Evolutionary conservation across 2,329 filamentous ascomycete species (phyloP), one percentile per base, ranked within the genome.

Genomic region (Botrytis paeoniae): DNA sequence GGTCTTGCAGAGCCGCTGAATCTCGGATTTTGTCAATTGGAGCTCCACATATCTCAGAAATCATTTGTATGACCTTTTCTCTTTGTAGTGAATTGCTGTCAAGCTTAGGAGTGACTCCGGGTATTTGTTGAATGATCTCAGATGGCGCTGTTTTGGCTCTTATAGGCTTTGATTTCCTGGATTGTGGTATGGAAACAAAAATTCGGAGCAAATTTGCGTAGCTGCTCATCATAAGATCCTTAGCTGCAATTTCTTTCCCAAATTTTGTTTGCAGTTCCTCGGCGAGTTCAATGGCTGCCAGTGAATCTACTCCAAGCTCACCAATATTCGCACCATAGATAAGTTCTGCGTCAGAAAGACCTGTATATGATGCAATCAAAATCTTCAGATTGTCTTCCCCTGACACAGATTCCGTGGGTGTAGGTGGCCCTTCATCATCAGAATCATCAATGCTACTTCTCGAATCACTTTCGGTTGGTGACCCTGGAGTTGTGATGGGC

Each of bases 231-330:
- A 64, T 64, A 16, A 64, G 41, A 45, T 64, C 62, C 16, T 64
- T 41, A 8, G 41, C 32, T 41, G 65, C 32, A 39, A 69, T 62
- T 1, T 79, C 72, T 0, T 86, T 39, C 35, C 37, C 32, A 71
- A 73, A 75, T 10, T 20, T n/a, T 20, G 69, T 57, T 45, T 75
- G 72, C 18, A 83, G 78, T 29, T 82, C 81, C 22, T 73, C 73
- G 2, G 76, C 72, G n/a, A 83, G 73, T 69, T 83, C 82, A 61
- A 78, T 81, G 1, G 75, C 78, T 76, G 82, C 79, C 22, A 83
- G 74, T 10, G 82, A 83, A 71, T 83, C 82, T 10, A 83, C 75
- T 1, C 82, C 82, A 8, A 83, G 70, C 43, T 82, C 81, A 12
- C 74, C 78, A 37, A 83, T 74, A 12, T 77, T 74, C 4, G 75